Evolutionary conservation across 2,329 filamentous ascomycete species (phyloP).

Genomic region (Fusarium sp.): DNA sequence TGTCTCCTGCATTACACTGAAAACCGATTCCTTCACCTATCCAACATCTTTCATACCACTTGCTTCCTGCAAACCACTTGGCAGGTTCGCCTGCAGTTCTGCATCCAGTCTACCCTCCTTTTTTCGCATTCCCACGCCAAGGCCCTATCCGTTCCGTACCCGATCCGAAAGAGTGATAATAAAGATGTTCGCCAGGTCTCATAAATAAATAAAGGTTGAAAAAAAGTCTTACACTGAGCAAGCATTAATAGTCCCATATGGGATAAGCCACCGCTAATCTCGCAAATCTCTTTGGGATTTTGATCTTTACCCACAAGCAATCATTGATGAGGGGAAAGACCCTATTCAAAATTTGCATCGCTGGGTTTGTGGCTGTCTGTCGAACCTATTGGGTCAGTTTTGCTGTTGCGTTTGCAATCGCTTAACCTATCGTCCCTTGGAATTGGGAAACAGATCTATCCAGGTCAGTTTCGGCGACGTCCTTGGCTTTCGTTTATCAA

Average conservation of each 20-base stretch:
- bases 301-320: slow-evolving; percentile 16
- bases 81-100: slow-evolving; percentile 8
- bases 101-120: slow-evolving; percentile 32
- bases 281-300: slow-evolving; percentile 35
- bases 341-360: neutral
- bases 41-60: slow-evolving; percentile 12
- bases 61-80: neutral
- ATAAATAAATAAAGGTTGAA: slow-evolving; percentile 23
- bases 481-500: slow-evolving; percentile 31
- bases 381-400: too few species aligned
- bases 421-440: slow-evolving; percentile 51
- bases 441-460: slow-evolving; percentile 56
- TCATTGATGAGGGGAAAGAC: too few species aligned
- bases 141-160: slow-evolving; percentile 31
- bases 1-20: slow-evolving; percentile 40
- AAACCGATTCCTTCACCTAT: neutral
- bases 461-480: slow-evolving; percentile 49
- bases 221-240: slow-evolving; percentile 22
- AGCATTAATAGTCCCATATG: slow-evolving; percentile 44
- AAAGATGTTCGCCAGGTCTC: slow-evolving; percentile 37
- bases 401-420: too few species aligned
- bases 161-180: slow-evolving; percentile 41
- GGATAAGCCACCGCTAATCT: slow-evolving; percentile 36
- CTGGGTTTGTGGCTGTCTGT: neutral
- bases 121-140: slow-evolving; percentile 35